phyloP scores from a whole-genome alignment of 305 asterid genomes.

The Withania somnifera region DNA sequence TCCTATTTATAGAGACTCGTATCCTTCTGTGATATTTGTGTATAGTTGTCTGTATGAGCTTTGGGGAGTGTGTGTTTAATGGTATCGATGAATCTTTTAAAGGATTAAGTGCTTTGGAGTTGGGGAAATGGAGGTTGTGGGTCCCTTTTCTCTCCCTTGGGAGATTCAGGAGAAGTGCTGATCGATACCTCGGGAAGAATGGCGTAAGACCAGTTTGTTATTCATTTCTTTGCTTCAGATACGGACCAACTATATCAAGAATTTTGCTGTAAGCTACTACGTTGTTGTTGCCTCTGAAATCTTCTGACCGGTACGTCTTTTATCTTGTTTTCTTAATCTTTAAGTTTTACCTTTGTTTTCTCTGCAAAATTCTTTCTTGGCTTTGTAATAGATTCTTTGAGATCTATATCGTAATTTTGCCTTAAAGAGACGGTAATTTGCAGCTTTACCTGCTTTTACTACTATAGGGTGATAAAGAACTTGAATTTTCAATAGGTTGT shows the following conservation, averaged over 20 bases:
- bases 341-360: background rate
- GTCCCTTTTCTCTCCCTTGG: slow-evolving; percentile 10
- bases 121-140: background rate
- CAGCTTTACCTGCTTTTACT: background rate
- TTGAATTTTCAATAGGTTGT: background rate
- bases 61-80: slow-evolving; percentile 7
- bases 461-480: background rate
- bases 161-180: slow-evolving; percentile 7
- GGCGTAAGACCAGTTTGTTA: background rate
- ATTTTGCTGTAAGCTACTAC: background rate
- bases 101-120: background rate
- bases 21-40: background rate
- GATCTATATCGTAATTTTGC: background rate
- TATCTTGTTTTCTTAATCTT: background rate
- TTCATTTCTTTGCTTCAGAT: background rate
- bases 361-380: background rate
- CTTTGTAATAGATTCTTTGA: background rate
- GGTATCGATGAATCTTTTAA: background rate
- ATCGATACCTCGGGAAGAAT: slow-evolving; percentile 12
- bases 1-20: background rate
- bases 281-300: background rate
- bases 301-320: slow-evolving; percentile 4
- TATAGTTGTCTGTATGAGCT: background rate
- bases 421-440: background rate
- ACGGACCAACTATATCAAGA: slow-evolving; percentile 4